Evolutionary conservation across 371 early-diverging fungal species (phyloP), one percentile per base, ranked within the genome.

Genomic region (Basidiobolus meristosporus): DNA sequence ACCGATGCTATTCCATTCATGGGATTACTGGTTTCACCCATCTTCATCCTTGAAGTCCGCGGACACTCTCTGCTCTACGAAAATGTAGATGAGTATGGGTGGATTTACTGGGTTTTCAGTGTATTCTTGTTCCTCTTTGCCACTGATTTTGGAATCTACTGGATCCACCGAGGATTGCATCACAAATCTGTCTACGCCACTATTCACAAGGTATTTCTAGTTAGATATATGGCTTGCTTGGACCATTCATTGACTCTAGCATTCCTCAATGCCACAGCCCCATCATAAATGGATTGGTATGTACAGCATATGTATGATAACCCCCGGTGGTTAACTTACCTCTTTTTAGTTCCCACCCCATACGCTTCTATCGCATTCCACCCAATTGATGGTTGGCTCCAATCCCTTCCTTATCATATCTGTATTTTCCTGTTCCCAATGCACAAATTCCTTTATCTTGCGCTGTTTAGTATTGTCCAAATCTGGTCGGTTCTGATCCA

Each of bases 301-400:
- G 52, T 22, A n/a, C n/a, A n/a, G n/a, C n/a, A n/a, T n/a, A n/a
- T n/a, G 4, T 12, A 5, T n/a, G 23, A 14, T 26, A n/a, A n/a
- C n/a, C n/a, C n/a, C n/a, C n/a, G n/a, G n/a, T n/a, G n/a, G n/a
- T n/a, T n/a, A n/a, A n/a, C n/a, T n/a, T n/a, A n/a, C n/a, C n/a
- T 26, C 3, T 26, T 26, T 77, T 76, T 77, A 57, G 73, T 96
- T 10, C 82, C 90, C 30, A 87, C 90, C 10, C 96, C 96, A n/a
- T 96, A 73, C 54, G 86, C 93, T 3, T 82, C 89, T n/a, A 82
- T 88, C 54, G 96, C 93, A 26, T 96, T 96, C 70, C 84, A 92
- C 47, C 84, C 82, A 17, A 42, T 87, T 34, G 96, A 96, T 51
- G 93, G 96, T 2, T 91, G 83, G 57, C 44, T 79, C 23, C 96